Base-by-base conservation (phyloP, 345 rosid genomes). In the Rhodamnia rubescens region DNA sequence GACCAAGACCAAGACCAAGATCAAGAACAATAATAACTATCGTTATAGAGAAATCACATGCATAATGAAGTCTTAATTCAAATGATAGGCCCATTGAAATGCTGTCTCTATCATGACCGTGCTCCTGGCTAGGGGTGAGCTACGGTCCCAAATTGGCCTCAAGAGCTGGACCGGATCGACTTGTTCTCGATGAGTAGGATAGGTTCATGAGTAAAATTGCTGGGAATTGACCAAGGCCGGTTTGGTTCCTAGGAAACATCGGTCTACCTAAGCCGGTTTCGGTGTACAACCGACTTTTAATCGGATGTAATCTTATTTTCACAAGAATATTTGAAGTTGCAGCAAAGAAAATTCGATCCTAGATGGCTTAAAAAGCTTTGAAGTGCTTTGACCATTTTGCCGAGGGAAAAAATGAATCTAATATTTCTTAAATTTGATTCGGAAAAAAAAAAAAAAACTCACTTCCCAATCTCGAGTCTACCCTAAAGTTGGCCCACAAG, bases 131-230 rank as follows among this genome's bases (percentile, higher is more conserved):
- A 27, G 6, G 75, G 44, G 22, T 29, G 44, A 64, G 42, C 44
- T 15, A 15, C 0, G 1, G 44, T 32, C 44, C 2, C 2, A 7
- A 27, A 61, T 0, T 7, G 2, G 4, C 40, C 5, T 13, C 6
- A 3, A 61, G 74, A 61, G 32, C 42, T 3, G 0, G 10, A 8
- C 1, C 13, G 40, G 15, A 59, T 9, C 5, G 2, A 20, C 40
- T 0, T 3, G 40, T 27, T 59, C 40, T 29, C 2, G 6, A n/a
- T n/a, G n/a, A n/a, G n/a, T n/a, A n/a, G n/a, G n/a, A n/a, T n/a
- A n/a, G n/a, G n/a, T n/a, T n/a, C n/a, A 64, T 64, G 42, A 1
- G 22, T 64, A 64, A 64, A 29, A 64, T 64, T 64, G 7, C 11
- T 64, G 4, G 75, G 75, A 32, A 64, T 10, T 1, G 11, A 21